These are phyloP conservation scores for Baeospora myosura DNA, from an alignment of 1,284 basidiomycete species.

Conservation along the genomic window DNA sequence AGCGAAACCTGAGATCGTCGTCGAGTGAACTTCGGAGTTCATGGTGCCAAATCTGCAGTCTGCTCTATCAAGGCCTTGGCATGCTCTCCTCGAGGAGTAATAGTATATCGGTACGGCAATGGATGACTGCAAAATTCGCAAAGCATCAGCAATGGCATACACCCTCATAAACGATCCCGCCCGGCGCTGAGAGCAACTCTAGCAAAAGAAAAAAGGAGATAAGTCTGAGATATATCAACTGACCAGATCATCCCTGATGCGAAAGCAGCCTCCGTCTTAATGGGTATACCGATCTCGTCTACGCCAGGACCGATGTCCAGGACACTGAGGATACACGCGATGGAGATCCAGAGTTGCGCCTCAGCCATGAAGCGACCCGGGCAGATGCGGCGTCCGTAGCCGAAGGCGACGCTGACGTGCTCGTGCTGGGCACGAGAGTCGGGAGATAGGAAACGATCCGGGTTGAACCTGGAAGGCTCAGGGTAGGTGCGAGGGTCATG, in stretches of 20 bases:
- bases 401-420: slow-evolving; percentile 10
- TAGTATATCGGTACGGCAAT: slow-evolving; percentile 10
- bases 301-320: slow-evolving; percentile 9
- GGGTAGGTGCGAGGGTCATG: slow-evolving; percentile 11
- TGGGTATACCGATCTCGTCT: slow-evolving; percentile 6
- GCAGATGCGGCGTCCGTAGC: slow-evolving; percentile 10
- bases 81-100: slow-evolving; percentile 11
- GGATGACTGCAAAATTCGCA: slow-evolving; percentile 9
- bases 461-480: slow-evolving; percentile 11
- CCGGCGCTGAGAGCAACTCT: no score
- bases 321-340: slow-evolving; percentile 14
- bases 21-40: no score
- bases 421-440: slow-evolving; percentile 4
- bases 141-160: no score
- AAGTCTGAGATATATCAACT: neutral
- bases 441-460: slow-evolving; percentile 9
- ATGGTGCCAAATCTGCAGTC: slow-evolving; percentile 10
- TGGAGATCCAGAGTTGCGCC: slow-evolving; percentile 14
- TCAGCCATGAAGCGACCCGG: slow-evolving; percentile 6
- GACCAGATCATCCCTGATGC: slow-evolving; percentile 14
- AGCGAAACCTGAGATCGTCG: neutral
- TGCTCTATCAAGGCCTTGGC: slow-evolving; percentile 10
- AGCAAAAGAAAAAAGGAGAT: no score
- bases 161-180: no score
- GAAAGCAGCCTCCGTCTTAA: slow-evolving; percentile 9